Conservation (phyloP, 495 filamentous ascomycete genomes). For the Penicillium tannophilum region DNA sequence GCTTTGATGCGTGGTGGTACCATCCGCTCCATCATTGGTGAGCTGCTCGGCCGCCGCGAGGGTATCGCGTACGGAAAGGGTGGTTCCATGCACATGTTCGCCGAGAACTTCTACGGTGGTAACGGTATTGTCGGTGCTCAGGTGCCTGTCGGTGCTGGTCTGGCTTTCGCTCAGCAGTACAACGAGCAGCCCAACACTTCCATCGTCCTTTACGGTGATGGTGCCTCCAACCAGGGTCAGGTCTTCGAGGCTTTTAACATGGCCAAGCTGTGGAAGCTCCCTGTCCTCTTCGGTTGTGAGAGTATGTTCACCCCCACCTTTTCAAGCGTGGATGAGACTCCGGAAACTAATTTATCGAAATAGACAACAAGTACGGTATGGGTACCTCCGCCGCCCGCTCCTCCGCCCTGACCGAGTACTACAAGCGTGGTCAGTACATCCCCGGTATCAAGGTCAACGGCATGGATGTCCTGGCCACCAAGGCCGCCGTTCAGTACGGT, state of each 20-base stretch:
- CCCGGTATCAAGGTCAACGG: slow-evolving; percentile 99
- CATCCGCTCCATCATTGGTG: slow-evolving; percentile 92
- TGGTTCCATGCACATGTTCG: slow-evolving; percentile 99
- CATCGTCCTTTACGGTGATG: slow-evolving; percentile 93
- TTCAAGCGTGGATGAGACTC: background rate
- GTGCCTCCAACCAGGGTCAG: slow-evolving; percentile 97
- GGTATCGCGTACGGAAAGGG: slow-evolving; percentile 99
- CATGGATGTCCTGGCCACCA: slow-evolving; percentile 98
- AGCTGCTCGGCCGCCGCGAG: slow-evolving; percentile 90
- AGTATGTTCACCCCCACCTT: slow-evolving; percentile 61
- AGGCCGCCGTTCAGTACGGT: slow-evolving; percentile 89
- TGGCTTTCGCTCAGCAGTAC: slow-evolving; percentile 97
- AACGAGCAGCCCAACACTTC: slow-evolving; percentile 79
- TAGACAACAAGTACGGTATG: slow-evolving; percentile 99
- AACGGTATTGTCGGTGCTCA: slow-evolving; percentile 99
- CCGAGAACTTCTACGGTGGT: slow-evolving; percentile 95
- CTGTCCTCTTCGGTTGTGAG: slow-evolving; percentile 94
- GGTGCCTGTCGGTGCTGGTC: slow-evolving; percentile 94
- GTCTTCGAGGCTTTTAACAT: slow-evolving; percentile 99
- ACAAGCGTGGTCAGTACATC: slow-evolving; percentile 99
- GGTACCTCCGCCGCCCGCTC: slow-evolving; percentile 94
- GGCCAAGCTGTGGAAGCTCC: slow-evolving; percentile 98
- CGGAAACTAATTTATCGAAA: slow-evolving; percentile 21
- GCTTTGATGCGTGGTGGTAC: slow-evolving; percentile 94
- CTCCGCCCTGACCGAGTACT: slow-evolving; percentile 97